Conservation (phyloP, 495 filamentous ascomycete species). For the Lepidopterella palustris region DNA sequence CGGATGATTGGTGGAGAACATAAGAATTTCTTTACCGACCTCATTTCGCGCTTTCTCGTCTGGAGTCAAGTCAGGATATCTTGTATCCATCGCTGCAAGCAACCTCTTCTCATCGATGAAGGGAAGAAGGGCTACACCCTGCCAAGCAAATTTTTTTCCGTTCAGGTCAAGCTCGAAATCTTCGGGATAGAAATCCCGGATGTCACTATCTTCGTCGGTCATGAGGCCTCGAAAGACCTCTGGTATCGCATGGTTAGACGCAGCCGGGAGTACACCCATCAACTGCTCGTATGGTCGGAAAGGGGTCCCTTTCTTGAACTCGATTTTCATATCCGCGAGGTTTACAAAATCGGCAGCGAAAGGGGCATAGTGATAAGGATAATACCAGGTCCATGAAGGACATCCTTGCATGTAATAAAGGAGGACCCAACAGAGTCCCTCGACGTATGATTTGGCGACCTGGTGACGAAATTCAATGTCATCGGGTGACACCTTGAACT, state of each 20-base stretch:
- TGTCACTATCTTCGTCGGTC: slow-evolving; percentile 77
- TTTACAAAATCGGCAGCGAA: slow-evolving; percentile 94
- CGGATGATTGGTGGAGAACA: slow-evolving; percentile 73
- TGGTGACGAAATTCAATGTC: slow-evolving; percentile 84
- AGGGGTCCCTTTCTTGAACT: slow-evolving; percentile 78
- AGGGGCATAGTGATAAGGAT: slow-evolving; percentile 96
- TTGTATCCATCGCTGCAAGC: slow-evolving; percentile 72
- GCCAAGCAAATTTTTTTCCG: slow-evolving; percentile 98
- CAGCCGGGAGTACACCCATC: slow-evolving; percentile 94
- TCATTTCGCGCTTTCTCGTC: slow-evolving; percentile 76
- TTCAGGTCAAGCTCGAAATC: slow-evolving; percentile 92
- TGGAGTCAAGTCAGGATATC: slow-evolving; percentile 68
- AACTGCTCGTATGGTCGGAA: slow-evolving; percentile 95
- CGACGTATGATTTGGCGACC: slow-evolving; percentile 89
- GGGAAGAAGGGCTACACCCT: slow-evolving; percentile 86
- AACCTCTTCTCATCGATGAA: slow-evolving; percentile 93
- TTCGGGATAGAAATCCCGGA: slow-evolving; percentile 95
- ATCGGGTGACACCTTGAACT: slow-evolving; percentile 78
- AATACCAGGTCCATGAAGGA: slow-evolving; percentile 98
- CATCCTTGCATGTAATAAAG: slow-evolving; percentile 98
- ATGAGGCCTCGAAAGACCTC: slow-evolving; percentile 81
- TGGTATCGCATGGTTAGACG: slow-evolving; percentile 85
- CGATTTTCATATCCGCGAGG: slow-evolving; percentile 66
- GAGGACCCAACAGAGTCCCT: slow-evolving; percentile 96
- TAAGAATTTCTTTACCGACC: slow-evolving; percentile 71